Percentiles rank a stretch among this genome's conserved stretches.
Evolutionary conservation across 148 eudicot genomes (phyloP).

Genomic region (Chenopodium formosanum): DNA sequence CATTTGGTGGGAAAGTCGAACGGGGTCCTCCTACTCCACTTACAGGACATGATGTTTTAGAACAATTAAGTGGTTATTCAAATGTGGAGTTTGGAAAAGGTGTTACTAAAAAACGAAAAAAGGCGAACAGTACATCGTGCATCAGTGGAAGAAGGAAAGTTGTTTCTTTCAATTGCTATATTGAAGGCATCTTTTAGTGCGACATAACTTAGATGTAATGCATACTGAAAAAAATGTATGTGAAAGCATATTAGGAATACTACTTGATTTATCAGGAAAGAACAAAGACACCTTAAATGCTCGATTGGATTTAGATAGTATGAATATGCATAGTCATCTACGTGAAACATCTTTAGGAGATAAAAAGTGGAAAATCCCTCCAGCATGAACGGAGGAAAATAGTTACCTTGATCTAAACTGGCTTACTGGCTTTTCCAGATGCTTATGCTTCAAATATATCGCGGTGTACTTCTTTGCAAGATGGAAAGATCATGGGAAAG

Average conservation of each 20-base stretch:
- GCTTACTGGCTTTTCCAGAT: no score
- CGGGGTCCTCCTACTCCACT: no score
- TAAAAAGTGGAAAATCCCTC: no score
- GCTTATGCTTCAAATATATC: no score
- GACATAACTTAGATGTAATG: background rate
- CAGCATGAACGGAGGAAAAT: no score
- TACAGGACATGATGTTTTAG: background rate
- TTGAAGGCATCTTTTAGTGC: background rate
- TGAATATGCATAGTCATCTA: background rate
- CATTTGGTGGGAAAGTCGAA: no score
- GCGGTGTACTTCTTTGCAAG: no score
- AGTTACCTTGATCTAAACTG: no score
- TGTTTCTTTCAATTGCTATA: constrained; percentile 4
- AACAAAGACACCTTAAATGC: constrained; percentile 20
- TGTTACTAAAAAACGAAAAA: background rate
- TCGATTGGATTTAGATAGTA: background rate
- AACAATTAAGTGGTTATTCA: background rate
- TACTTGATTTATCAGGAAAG: constrained; percentile 20
- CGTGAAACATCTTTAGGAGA: no score
- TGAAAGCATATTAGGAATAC: constrained; percentile 17
- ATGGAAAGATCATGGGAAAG: no score
- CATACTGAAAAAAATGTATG: constrained; percentile 22
- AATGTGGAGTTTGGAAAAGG: constrained; percentile 7
- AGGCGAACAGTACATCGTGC: background rate
- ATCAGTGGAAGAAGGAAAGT: constrained; percentile 14